phyloP scores from a whole-genome alignment of 1,284 basidiomycete species.

The Mycosarcoma mackinlayi region DNA sequence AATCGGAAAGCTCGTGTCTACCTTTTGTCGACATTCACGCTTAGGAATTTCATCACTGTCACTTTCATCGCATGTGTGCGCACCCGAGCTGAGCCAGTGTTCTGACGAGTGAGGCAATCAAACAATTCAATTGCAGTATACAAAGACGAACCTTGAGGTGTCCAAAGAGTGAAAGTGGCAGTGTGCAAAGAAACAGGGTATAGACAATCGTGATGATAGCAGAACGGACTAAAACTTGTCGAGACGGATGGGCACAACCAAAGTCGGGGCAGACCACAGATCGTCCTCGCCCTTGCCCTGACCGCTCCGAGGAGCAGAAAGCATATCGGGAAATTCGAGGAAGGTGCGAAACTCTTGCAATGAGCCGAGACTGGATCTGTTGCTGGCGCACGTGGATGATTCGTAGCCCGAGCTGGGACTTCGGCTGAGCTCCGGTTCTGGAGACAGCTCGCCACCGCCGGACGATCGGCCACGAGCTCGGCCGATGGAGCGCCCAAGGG shows the following conservation, averaged over 20 bases:
- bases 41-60: no score
- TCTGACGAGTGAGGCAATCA: no score
- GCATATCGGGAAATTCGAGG: constrained; percentile 23
- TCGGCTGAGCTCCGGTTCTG: constrained; percentile 30
- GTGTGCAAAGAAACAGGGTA: no score
- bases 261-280: constrained; percentile 9
- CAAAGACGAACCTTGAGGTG: no score
- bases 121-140: no score
- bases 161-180: no score
- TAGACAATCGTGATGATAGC: no score
- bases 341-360: constrained; percentile 27
- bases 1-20: no score
- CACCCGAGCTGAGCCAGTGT: no score
- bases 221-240: constrained; percentile 1
- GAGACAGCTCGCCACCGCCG: constrained; percentile 3
- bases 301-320: background rate
- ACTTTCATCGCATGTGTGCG: no score
- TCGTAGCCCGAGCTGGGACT: constrained; percentile 29
- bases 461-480: constrained; percentile 4
- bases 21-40: no score
- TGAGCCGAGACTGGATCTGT: constrained; percentile 19
- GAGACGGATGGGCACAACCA: background rate
- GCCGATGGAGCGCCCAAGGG: constrained; percentile 11
- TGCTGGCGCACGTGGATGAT: constrained; percentile 10
- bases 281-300: constrained; percentile 8